Evolutionary conservation across 2,329 filamentous ascomycete genomes (phyloP).

Genomic region (Colletotrichum simmondsii): DNA sequence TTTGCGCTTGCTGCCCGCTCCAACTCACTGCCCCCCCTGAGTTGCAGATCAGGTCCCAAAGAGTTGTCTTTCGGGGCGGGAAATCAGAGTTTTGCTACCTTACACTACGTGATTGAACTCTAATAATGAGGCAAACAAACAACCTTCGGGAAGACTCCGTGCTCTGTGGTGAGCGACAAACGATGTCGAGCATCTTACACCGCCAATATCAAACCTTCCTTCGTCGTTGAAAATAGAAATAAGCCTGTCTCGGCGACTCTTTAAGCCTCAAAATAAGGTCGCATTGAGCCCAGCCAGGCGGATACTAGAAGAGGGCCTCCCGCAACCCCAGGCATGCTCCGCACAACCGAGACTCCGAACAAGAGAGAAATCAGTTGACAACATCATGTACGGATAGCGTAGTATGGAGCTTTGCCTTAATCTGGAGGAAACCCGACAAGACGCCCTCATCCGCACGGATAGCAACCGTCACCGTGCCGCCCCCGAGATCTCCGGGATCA

Average conservation of each 20-base stretch:
- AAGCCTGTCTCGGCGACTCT: background rate
- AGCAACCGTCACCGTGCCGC: constrained; percentile 1
- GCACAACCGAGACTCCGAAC: constrained; percentile 1
- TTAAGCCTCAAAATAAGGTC: constrained; percentile 12
- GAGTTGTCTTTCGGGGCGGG: background rate
- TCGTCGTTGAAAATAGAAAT: background rate
- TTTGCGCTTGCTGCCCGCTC: too few species aligned
- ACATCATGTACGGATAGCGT: background rate
- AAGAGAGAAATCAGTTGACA: background rate
- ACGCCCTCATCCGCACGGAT: constrained; percentile 3
- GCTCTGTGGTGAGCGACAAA: too few species aligned
- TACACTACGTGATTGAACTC: constrained; percentile 6
- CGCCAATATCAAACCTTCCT: background rate
- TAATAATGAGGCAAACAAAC: background rate
- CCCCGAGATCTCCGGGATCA: constrained; percentile 12
- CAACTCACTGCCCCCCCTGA: background rate
- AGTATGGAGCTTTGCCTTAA: background rate
- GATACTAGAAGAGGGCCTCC: background rate
- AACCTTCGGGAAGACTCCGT: background rate
- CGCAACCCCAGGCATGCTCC: background rate
- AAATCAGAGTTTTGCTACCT: constrained; percentile 1
- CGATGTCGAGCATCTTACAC: background rate
- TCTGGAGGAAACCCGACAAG: background rate
- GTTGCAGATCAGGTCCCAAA: constrained; percentile 3
- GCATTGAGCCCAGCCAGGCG: background rate